phyloP scores from a whole-genome alignment of 106 monocot species.

The Dendrobium chrysotoxum region DNA sequence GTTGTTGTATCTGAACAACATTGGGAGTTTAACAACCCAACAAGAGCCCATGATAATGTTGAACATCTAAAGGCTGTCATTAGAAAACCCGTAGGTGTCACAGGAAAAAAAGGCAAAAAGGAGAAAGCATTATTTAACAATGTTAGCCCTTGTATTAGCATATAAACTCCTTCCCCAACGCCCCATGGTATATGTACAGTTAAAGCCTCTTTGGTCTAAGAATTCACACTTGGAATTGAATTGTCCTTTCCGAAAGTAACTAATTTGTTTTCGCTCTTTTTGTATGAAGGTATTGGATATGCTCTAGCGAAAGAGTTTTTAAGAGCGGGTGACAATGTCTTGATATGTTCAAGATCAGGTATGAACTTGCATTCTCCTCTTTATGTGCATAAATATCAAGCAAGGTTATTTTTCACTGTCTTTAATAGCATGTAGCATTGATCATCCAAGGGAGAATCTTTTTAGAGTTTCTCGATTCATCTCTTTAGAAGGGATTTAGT shows the following conservation, averaged over 20 bases:
- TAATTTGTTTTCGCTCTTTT: not conserved
- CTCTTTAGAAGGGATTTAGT: not conserved
- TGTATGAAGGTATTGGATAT: conserved; percentile 72
- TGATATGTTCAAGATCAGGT: conserved; percentile 98
- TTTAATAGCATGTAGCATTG: not conserved
- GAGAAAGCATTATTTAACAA: no score
- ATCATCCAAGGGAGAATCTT: not conserved
- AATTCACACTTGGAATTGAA: no score
- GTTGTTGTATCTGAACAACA: no score
- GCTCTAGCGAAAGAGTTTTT: conserved; percentile 89
- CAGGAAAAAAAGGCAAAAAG: no score
- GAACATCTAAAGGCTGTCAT: no score
- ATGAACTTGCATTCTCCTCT: not conserved
- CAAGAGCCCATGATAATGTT: no score
- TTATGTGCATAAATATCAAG: not conserved
- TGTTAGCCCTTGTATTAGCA: no score
- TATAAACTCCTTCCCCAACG: no score
- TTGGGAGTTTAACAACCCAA: no score
- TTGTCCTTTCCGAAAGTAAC: not conserved
- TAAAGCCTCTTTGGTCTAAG: no score
- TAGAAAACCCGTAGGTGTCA: no score
- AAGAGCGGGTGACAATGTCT: conserved; percentile 77
- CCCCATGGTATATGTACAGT: no score
- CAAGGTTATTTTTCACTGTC: not conserved
- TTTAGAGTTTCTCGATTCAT: not conserved